Evolutionary conservation across 2,329 filamentous ascomycete genomes (phyloP).

Genomic region (Cercospora citrullina): DNA sequence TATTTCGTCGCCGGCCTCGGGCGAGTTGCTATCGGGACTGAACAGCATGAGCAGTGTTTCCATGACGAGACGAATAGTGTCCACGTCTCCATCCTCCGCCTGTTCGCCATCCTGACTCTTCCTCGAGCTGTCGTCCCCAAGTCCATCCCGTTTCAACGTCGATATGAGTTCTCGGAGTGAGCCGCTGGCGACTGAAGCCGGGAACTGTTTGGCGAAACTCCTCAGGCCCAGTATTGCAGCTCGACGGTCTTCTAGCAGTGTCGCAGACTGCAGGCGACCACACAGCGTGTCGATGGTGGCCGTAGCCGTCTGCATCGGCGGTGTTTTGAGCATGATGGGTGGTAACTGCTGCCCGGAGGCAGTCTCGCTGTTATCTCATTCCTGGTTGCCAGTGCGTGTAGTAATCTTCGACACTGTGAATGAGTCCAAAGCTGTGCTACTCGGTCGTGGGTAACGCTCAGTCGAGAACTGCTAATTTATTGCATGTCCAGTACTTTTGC

Average conservation of each 20-base stretch:
- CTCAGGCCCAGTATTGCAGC: slow-evolving; percentile 89
- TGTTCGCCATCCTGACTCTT: slow-evolving; percentile 49
- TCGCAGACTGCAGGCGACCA: slow-evolving; percentile 82
- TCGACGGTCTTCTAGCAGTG: slow-evolving; percentile 88
- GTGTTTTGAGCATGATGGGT: slow-evolving; percentile 60
- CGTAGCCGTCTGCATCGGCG: slow-evolving; percentile 91
- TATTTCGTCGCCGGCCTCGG: slow-evolving; percentile 95
- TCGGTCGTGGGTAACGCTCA: neutral
- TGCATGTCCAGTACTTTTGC: neutral
- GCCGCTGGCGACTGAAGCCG: slow-evolving; percentile 90
- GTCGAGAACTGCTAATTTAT: neutral
- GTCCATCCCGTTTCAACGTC: slow-evolving; percentile 73
- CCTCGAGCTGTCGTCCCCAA: slow-evolving; percentile 32
- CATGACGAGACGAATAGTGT: slow-evolving; percentile 91
- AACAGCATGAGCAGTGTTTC: slow-evolving; percentile 97
- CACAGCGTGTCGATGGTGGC: slow-evolving; percentile 92
- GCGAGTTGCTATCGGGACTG: slow-evolving; percentile 63
- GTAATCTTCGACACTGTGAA: neutral
- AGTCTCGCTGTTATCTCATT: slow-evolving; percentile 28
- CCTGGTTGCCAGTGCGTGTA: neutral
- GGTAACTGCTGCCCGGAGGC: slow-evolving; percentile 28
- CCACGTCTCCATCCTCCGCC: slow-evolving; percentile 65
- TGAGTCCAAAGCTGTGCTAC: neutral
- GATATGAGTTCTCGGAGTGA: slow-evolving; percentile 86
- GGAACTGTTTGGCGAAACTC: slow-evolving; percentile 95